Percentiles rank a stretch among this genome's conserved stretches.
Evolutionary conservation across 2,329 filamentous ascomycete species (phyloP).

Genomic region (Neonectria ditissima): DNA sequence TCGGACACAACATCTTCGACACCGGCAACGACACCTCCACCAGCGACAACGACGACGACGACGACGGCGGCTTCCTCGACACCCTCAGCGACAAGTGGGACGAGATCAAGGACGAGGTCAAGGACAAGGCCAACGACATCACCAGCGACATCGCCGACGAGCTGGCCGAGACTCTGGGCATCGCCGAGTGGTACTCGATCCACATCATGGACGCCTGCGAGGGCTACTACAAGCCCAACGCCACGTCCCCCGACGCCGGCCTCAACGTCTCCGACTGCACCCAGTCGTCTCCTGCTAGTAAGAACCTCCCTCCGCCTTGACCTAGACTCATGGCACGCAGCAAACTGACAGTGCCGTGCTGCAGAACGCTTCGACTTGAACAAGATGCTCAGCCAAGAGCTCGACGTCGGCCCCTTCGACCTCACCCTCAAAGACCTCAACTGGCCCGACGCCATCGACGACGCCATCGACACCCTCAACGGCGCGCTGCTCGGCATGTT

Average conservation of each 20-base stretch:
- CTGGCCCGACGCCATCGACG: conserved; percentile 58
- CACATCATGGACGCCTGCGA: conserved; percentile 62
- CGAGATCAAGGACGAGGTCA: conserved; percentile 50
- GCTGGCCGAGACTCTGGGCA: conserved; percentile 57
- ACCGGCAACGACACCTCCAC: conserved; percentile 39
- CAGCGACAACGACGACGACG: conserved; percentile 40
- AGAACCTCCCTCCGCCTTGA: conserved; percentile 26
- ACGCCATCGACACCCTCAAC: conserved; percentile 63
- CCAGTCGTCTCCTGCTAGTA: conserved; percentile 53
- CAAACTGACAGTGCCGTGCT: conserved; percentile 12
- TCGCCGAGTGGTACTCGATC: conserved; percentile 64
- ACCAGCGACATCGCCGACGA: conserved; percentile 55
- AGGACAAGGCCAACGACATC: conserved; percentile 55
- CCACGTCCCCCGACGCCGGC: conserved; percentile 50
- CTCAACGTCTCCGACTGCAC: conserved; percentile 61
- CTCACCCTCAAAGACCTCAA: conserved; percentile 60
- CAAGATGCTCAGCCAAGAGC: conserved; percentile 58
- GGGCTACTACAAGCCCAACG: conserved; percentile 59
- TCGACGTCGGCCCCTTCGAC: conserved; percentile 58
- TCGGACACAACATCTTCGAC: conserved; percentile 51
- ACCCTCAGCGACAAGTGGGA: conserved; percentile 46
- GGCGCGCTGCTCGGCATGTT: conserved; percentile 60
- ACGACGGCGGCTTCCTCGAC: conserved; percentile 45
- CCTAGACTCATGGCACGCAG: too few relatives aligned
- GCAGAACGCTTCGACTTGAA: conserved; percentile 60